These are phyloP conservation scores for Starmerella bombicola DNA, from an alignment of 805 yeast species.

Conservation along the genomic window DNA sequence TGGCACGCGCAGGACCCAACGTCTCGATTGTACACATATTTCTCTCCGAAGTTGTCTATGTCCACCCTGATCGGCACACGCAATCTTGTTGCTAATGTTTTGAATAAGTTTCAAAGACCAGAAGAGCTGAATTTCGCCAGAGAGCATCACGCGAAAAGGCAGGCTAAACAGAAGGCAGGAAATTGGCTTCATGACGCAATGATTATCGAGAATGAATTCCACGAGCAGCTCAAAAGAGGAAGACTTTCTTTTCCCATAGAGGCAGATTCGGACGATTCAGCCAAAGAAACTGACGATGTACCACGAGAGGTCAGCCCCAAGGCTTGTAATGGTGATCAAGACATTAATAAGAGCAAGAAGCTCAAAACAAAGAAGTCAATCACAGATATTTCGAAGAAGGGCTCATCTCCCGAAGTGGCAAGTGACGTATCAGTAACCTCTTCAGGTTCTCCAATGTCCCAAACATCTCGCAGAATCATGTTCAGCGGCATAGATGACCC, in stretches of 20 bases:
- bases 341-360: neutral
- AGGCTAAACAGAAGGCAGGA: slow-evolving; percentile 57
- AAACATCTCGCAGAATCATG: slow-evolving; percentile 16
- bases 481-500: slow-evolving; percentile 25
- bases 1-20: slow-evolving; percentile 45
- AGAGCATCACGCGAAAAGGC: slow-evolving; percentile 23
- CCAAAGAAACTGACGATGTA: neutral
- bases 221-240: slow-evolving; percentile 33
- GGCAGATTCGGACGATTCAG: slow-evolving; percentile 1
- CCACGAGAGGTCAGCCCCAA: neutral
- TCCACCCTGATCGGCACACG: slow-evolving; percentile 44
- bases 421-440: neutral
- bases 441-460: neutral
- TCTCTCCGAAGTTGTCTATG: slow-evolving; percentile 35
- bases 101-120: slow-evolving; percentile 32
- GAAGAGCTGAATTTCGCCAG: slow-evolving; percentile 5
- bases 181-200: slow-evolving; percentile 47
- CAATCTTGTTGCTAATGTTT: slow-evolving; percentile 33
- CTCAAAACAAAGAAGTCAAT: neutral
- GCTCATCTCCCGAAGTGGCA: neutral
- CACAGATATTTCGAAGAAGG: neutral
- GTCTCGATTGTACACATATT: slow-evolving; percentile 37
- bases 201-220: slow-evolving; percentile 49
- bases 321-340: neutral
- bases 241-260: slow-evolving; percentile 4